Evolutionary conservation across 2,329 filamentous ascomycete genomes (phyloP).

Genomic region (Exophiala viscosa): DNA sequence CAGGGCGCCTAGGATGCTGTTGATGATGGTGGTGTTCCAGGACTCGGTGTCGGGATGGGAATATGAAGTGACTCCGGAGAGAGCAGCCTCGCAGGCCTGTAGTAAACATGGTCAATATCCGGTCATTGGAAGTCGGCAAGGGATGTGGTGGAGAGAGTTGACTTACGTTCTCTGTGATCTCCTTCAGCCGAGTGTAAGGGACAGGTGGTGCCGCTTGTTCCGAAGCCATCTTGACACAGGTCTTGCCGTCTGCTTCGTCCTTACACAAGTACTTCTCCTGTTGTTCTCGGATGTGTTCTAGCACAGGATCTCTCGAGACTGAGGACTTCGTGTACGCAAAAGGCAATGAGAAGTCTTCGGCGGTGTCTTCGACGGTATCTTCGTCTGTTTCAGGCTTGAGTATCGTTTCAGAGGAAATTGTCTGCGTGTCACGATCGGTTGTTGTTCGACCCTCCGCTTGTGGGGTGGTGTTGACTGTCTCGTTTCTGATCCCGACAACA

Average conservation of each 20-base stretch:
- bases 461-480: background rate
- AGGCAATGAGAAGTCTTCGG: too few relatives aligned
- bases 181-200: constrained; percentile 70
- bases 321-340: background rate
- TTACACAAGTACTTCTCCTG: constrained; percentile 11
- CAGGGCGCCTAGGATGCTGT: constrained; percentile 49
- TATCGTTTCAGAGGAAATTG: background rate
- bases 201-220: constrained; percentile 58
- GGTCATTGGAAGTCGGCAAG: too few relatives aligned
- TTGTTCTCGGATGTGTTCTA: constrained; percentile 6
- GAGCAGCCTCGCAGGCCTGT: constrained; percentile 77
- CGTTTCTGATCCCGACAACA: background rate
- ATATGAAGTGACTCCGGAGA: constrained; percentile 73
- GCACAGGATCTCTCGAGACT: background rate
- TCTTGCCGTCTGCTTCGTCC: constrained; percentile 12
- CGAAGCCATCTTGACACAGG: constrained; percentile 24
- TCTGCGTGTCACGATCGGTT: background rate
- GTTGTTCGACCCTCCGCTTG: constrained; percentile 1
- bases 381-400: background rate
- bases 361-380: background rate
- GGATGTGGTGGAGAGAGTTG: background rate
- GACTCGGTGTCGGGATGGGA: constrained; percentile 77
- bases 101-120: background rate
- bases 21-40: constrained; percentile 94
- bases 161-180: constrained; percentile 79